A percentile compares a stretch with the other conserved stretches of the same genome.
phyloP scores from a whole-genome alignment of 257 asterid species.

The Solanum paucissectum region DNA sequence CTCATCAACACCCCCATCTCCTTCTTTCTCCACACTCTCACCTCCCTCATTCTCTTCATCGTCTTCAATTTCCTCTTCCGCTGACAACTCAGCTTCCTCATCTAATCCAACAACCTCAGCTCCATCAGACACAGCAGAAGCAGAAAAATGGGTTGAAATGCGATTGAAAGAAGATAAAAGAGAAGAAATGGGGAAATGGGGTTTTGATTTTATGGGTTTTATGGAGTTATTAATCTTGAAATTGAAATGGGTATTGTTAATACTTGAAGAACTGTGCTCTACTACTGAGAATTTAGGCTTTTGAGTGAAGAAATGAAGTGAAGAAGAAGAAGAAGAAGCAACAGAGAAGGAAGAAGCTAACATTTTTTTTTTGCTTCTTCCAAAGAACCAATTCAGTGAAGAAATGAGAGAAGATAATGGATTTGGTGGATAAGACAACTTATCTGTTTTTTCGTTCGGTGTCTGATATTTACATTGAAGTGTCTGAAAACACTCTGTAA shows the following conservation, averaged over 20 bases:
- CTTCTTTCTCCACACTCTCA: slow-evolving; percentile 5
- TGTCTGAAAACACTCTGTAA: no score
- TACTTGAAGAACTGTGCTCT: slow-evolving; percentile 8
- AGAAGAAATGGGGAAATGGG: slow-evolving; percentile 14
- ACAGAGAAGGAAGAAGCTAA: slow-evolving; percentile 22
- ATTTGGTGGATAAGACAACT: neutral
- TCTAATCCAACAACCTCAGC: slow-evolving; percentile 21
- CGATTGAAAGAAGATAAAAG: neutral
- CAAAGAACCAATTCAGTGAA: neutral
- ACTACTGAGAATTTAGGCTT: neutral
- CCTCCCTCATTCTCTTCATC: slow-evolving; percentile 13
- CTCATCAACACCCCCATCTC: slow-evolving; percentile 6
- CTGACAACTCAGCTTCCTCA: neutral
- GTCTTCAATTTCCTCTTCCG: slow-evolving; percentile 18
- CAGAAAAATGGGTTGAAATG: slow-evolving; percentile 13
- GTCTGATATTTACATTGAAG: no score
- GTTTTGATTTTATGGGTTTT: slow-evolving; percentile 4
- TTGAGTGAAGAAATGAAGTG: neutral
- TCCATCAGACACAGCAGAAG: slow-evolving; percentile 23
- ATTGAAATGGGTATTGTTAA: slow-evolving; percentile 12
- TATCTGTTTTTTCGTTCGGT: no score
- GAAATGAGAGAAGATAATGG: neutral
- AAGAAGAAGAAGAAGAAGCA: slow-evolving; percentile 1
- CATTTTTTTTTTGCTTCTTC: slow-evolving; percentile 13
- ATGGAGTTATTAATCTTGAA: slow-evolving; percentile 6